A percentile compares a stretch with the other conserved stretches of the same genome.
phyloP scores from a whole-genome alignment of 2,329 filamentous ascomycete species.

The Neofusicoccum sp. region DNA sequence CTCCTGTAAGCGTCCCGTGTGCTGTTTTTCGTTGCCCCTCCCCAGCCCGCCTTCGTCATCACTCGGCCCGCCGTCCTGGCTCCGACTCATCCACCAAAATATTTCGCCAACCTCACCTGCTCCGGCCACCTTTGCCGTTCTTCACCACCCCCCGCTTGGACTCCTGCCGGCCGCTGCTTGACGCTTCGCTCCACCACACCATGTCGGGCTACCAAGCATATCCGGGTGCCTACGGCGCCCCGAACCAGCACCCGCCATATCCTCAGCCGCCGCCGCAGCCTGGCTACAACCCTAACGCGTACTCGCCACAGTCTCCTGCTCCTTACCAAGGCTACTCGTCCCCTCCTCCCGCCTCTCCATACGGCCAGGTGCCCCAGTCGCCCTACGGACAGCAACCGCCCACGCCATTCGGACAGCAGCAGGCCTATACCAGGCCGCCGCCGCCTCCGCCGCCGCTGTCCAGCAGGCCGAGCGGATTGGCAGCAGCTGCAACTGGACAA shows the following conservation, averaged over 20 bases:
- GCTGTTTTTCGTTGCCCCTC: slow-evolving; percentile 15
- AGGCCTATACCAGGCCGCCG: slow-evolving; percentile 13
- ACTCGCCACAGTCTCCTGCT: slow-evolving; percentile 9
- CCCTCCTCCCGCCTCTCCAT: slow-evolving; percentile 4
- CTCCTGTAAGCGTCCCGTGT: slow-evolving; percentile 31
- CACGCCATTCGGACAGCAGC: slow-evolving; percentile 34
- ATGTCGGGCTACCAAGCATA: slow-evolving; percentile 15
- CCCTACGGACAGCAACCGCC: slow-evolving; percentile 28
- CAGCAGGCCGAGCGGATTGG: neutral
- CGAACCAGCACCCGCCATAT: slow-evolving; percentile 36
- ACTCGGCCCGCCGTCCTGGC: slow-evolving; percentile 10
- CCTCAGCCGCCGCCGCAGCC: slow-evolving; percentile 32
- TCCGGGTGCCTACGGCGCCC: slow-evolving; percentile 19
- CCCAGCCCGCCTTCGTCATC: slow-evolving; percentile 14
- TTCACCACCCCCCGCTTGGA: neutral
- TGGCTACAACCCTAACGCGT: slow-evolving; percentile 16
- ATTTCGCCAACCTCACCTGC: slow-evolving; percentile 2
- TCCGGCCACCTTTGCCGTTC: neutral
- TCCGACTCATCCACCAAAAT: slow-evolving; percentile 1
- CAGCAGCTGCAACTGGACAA: neutral
- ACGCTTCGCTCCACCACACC: neutral
- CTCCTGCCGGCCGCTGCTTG: neutral
- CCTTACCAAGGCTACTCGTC: slow-evolving; percentile 4
- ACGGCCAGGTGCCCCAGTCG: slow-evolving; percentile 12
- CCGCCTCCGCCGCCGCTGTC: slow-evolving; percentile 9